A percentile compares a stretch with the other conserved stretches of the same genome.
These are phyloP conservation scores for Bremia lactucae DNA, from an alignment of 352 stramenopile species.

Conservation along the genomic window DNA sequence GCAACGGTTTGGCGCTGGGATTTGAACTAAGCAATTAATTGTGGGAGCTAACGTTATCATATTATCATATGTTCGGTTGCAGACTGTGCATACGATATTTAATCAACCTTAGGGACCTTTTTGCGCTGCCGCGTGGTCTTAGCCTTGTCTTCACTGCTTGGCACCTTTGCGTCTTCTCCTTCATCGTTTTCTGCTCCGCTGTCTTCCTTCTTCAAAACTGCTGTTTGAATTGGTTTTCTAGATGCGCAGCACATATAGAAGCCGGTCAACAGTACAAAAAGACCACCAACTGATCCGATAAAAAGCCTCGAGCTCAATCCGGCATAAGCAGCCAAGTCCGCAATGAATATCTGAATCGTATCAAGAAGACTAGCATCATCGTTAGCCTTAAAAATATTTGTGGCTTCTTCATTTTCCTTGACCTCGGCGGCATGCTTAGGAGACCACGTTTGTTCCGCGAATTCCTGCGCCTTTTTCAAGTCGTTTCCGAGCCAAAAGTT, in stretches of 20 bases:
- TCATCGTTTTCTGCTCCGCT: slow-evolving; percentile 25
- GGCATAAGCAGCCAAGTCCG: slow-evolving; percentile 38
- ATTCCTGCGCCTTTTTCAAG: slow-evolving; percentile 59
- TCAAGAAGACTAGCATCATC: slow-evolving; percentile 42
- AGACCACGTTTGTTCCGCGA: slow-evolving; percentile 63
- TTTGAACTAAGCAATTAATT: slow-evolving; percentile 26
- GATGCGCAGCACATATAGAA: slow-evolving; percentile 60
- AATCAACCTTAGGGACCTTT: slow-evolving; percentile 63
- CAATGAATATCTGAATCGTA: slow-evolving; percentile 28
- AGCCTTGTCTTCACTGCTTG: slow-evolving; percentile 27
- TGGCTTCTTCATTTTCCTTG: slow-evolving; percentile 36
- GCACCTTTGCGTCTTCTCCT: slow-evolving; percentile 29
- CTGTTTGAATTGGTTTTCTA: slow-evolving; percentile 8
- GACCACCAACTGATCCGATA: slow-evolving; percentile 31
- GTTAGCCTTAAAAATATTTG: slow-evolving; percentile 23
- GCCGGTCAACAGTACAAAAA: slow-evolving; percentile 28
- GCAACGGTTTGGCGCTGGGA: slow-evolving; percentile 69
- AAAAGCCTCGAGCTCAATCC: slow-evolving; percentile 46
- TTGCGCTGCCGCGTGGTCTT: slow-evolving; percentile 69
- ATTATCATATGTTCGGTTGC: too few species aligned
- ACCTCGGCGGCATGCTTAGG: slow-evolving; percentile 64
- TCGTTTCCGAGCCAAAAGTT: slow-evolving; percentile 89
- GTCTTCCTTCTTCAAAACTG: slow-evolving; percentile 21
- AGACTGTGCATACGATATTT: too few species aligned
- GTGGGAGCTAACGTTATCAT: background rate